Conservation (phyloP, 1,284 basidiomycete species). For the Papiliotrema laurentii region DNA sequence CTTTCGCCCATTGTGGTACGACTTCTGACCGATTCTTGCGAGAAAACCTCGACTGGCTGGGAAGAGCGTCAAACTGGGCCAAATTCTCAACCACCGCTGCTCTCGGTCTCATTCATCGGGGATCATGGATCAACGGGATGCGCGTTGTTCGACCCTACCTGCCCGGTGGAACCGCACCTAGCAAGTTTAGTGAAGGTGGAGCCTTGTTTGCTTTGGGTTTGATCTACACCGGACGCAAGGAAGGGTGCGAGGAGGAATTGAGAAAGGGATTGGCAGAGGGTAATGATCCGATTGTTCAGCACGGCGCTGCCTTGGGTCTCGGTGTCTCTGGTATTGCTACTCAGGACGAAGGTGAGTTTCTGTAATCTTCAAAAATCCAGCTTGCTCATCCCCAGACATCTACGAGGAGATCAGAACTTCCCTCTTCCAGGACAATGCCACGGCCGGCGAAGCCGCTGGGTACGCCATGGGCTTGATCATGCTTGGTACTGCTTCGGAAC, state of each 20-base stretch:
- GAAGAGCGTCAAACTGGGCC: slow-evolving; percentile 89
- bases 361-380: not conserved
- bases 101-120: slow-evolving; percentile 93
- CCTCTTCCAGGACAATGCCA: slow-evolving; percentile 86
- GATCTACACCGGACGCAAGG: slow-evolving; percentile 67
- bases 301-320: slow-evolving; percentile 88
- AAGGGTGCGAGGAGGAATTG: slow-evolving; percentile 67
- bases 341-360: slow-evolving; percentile 58
- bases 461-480: slow-evolving; percentile 95
- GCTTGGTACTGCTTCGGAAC: slow-evolving; percentile 78
- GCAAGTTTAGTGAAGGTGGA: slow-evolving; percentile 83
- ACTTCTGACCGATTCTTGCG: slow-evolving; percentile 87
- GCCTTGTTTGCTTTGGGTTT: slow-evolving; percentile 89
- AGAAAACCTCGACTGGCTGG: slow-evolving; percentile 93
- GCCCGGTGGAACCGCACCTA: slow-evolving; percentile 61
- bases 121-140: slow-evolving; percentile 87
- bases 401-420: slow-evolving; percentile 85
- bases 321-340: slow-evolving; percentile 91
- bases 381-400: slow-evolving; percentile 54
- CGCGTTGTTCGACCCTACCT: slow-evolving; percentile 90
- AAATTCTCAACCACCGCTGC: slow-evolving; percentile 95
- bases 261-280: slow-evolving; percentile 58
- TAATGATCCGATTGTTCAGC: slow-evolving; percentile 76
- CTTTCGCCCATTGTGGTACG: slow-evolving; percentile 92
- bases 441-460: slow-evolving; percentile 88